Conservation (phyloP, 2,329 filamentous ascomycete species). For the Alternaria brassicicola region DNA sequence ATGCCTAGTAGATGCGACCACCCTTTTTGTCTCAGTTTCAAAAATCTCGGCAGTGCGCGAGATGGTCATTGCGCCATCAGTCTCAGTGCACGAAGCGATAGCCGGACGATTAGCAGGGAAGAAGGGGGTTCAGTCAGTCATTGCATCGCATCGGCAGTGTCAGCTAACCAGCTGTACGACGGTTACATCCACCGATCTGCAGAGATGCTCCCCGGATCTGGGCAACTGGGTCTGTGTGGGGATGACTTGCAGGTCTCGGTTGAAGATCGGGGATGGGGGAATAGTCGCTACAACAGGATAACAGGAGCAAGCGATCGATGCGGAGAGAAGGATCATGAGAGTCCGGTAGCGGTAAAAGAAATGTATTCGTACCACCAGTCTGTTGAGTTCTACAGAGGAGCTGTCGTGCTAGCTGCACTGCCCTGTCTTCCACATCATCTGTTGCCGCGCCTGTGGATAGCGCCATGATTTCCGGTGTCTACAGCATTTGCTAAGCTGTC, state of each 20-base stretch:
- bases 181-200: not conserved
- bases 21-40: slow-evolving; percentile 14
- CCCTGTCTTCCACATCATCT: not conserved
- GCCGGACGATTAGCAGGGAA: not conserved
- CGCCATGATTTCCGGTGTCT: not conserved
- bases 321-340: not conserved
- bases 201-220: not conserved
- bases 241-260: not conserved
- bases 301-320: not conserved
- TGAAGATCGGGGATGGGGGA: not conserved
- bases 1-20: slow-evolving; percentile 5
- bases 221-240: not conserved
- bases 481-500: slow-evolving; percentile 28
- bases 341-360: not conserved
- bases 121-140: slow-evolving; percentile 4
- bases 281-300: not conserved
- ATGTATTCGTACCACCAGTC: not conserved
- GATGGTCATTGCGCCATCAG: slow-evolving; percentile 1
- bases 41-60: slow-evolving; percentile 9
- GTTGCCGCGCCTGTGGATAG: not conserved
- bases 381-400: not conserved
- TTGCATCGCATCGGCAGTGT: slow-evolving; percentile 17
- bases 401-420: not conserved
- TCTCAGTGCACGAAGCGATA: not conserved
- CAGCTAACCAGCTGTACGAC: slow-evolving; percentile 7